Percentiles rank a stretch among this genome's conserved stretches.
phyloP scores from a whole-genome alignment of 2,329 filamentous ascomycete genomes.

The Cordyceps fumosorosea region DNA sequence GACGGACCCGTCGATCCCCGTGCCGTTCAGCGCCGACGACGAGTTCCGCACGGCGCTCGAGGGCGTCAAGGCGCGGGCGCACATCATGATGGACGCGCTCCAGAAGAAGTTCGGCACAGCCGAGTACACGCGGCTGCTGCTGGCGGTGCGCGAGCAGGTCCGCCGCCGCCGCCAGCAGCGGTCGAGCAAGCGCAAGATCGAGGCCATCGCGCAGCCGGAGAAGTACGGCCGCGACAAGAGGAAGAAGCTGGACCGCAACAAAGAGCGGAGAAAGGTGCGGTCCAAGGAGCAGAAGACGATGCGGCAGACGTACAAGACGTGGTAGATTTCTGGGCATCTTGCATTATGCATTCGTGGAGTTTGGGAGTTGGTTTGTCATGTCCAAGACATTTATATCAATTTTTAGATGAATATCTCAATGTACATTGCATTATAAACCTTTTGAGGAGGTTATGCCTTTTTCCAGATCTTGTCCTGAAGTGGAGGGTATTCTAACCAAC shows the following conservation, averaged over 20 bases:
- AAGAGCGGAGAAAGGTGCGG: constrained; percentile 72
- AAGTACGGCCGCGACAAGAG: constrained; percentile 71
- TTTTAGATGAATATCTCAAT: constrained; percentile 1
- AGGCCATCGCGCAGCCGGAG: constrained; percentile 77
- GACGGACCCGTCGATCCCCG: constrained; percentile 69
- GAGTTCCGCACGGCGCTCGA: constrained; percentile 64
- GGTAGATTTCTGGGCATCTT: constrained; percentile 20
- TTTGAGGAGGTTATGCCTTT: not conserved
- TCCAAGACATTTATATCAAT: not conserved
- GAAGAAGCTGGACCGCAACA: constrained; percentile 79
- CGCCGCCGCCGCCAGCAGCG: constrained; percentile 65
- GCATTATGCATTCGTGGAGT: constrained; percentile 8
- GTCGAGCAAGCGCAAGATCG: constrained; percentile 80
- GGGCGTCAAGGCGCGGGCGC: constrained; percentile 61
- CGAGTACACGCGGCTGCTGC: constrained; percentile 67
- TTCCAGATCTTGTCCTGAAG: not conserved
- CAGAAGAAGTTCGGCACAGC: constrained; percentile 79
- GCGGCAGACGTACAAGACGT: constrained; percentile 61
- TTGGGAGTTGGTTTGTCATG: not conserved
- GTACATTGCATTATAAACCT: not conserved
- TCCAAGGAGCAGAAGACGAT: constrained; percentile 64
- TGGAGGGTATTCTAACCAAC: constrained; percentile 9
- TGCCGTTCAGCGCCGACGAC: constrained; percentile 65
- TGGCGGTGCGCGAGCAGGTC: constrained; percentile 67
- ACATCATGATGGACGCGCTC: constrained; percentile 72